phyloP scores from a whole-genome alignment of 148 eudicot species.

The Chenopodium formosanum region DNA sequence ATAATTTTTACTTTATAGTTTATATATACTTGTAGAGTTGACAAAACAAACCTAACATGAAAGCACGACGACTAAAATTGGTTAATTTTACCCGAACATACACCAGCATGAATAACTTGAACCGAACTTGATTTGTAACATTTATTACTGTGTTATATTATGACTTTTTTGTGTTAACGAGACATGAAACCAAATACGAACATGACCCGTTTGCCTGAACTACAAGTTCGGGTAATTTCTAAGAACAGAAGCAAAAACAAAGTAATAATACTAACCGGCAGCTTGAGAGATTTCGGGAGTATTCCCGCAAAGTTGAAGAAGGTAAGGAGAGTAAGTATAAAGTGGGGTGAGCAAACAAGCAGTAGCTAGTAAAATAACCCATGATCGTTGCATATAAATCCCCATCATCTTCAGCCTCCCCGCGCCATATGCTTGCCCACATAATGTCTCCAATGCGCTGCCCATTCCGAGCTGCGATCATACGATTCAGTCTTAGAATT shows the following conservation, averaged over 20 bases:
- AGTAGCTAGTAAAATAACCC: slow-evolving; percentile 60
- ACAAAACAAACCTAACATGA: neutral
- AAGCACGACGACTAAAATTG: neutral
- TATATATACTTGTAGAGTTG: neutral
- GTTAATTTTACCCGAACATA: neutral
- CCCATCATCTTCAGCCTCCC: slow-evolving; percentile 65
- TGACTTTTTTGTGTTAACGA: no score
- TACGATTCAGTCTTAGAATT: neutral
- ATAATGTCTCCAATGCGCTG: slow-evolving; percentile 78
- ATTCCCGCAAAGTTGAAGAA: slow-evolving; percentile 54
- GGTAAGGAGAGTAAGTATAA: slow-evolving; percentile 56
- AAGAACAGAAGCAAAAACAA: neutral
- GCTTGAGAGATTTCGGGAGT: slow-evolving; percentile 57
- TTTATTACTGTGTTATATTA: no score
- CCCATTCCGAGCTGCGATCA: slow-evolving; percentile 70
- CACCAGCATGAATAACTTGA: neutral
- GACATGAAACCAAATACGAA: neutral
- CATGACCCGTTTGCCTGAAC: neutral
- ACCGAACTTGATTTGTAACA: neutral
- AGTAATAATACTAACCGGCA: slow-evolving; percentile 42
- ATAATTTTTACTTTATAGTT: neutral
- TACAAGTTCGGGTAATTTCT: no score
- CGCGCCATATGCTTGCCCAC: slow-evolving; percentile 87
- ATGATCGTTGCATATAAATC: slow-evolving; percentile 77
- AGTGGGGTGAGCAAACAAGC: slow-evolving; percentile 48